phyloP scores from a whole-genome alignment of 1,284 basidiomycete species.

The Coriolopsis trogii region DNA sequence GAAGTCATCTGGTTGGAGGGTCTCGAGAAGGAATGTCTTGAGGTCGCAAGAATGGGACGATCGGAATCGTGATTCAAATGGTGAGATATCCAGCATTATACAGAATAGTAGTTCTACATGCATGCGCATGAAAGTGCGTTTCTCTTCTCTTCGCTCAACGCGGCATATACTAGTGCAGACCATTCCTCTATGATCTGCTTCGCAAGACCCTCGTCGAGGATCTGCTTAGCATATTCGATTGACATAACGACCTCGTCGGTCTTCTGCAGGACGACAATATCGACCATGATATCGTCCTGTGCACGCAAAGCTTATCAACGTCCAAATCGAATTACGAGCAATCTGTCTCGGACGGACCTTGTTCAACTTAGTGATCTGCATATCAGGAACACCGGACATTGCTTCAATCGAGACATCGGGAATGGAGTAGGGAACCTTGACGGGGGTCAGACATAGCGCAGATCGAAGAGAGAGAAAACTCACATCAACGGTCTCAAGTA shows the following conservation, averaged over 20 bases:
- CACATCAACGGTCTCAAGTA: slow-evolving; percentile 19
- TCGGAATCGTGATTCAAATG: slow-evolving; percentile 38
- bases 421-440: slow-evolving; percentile 25
- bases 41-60: slow-evolving; percentile 64
- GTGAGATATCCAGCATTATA: too few species aligned
- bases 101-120: neutral
- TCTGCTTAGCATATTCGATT: slow-evolving; percentile 38
- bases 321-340: neutral
- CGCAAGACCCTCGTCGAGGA: slow-evolving; percentile 37
- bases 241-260: slow-evolving; percentile 43
- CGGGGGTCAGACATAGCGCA: neutral
- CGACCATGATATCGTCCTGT: slow-evolving; percentile 48
- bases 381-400: neutral
- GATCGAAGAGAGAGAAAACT: neutral
- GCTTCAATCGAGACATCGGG: slow-evolving; percentile 14
- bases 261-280: slow-evolving; percentile 37
- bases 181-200: slow-evolving; percentile 25
- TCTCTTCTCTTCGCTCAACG: neutral
- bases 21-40: slow-evolving; percentile 76
- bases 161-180: slow-evolving; percentile 32
- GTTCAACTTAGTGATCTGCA: slow-evolving; percentile 22
- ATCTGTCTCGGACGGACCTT: slow-evolving; percentile 7
- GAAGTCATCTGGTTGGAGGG: slow-evolving; percentile 77
- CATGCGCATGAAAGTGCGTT: slow-evolving; percentile 10
- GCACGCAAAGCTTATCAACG: slow-evolving; percentile 10